Conservation (phyloP, 768 basidiomycete species). For the Plicaturopsis crispa region DNA sequence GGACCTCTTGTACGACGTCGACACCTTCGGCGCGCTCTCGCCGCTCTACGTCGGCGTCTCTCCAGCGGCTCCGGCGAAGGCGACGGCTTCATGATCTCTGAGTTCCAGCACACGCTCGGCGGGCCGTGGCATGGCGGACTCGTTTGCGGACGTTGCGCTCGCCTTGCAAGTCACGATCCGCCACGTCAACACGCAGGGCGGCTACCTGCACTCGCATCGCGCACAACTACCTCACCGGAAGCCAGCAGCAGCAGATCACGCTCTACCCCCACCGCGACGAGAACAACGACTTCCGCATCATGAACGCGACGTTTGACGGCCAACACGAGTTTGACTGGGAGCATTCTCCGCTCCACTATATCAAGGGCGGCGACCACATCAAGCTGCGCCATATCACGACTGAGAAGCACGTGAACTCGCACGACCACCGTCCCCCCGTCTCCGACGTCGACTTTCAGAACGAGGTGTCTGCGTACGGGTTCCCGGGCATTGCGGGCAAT, state of each 20-base stretch:
- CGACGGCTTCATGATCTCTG: slow-evolving; percentile 98
- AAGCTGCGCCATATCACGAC: slow-evolving; percentile 77
- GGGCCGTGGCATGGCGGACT: slow-evolving; percentile 91
- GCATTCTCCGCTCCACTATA: slow-evolving; percentile 46
- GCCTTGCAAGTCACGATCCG: slow-evolving; percentile 81
- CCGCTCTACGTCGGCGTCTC: slow-evolving; percentile 35
- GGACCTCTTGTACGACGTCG: neutral
- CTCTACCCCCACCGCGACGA: slow-evolving; percentile 97
- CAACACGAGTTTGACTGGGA: slow-evolving; percentile 39
- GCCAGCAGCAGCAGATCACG: slow-evolving; percentile 95
- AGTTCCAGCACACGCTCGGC: slow-evolving; percentile 92
- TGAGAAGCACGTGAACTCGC: slow-evolving; percentile 86
- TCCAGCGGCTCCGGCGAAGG: slow-evolving; percentile 90
- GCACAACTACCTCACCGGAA: slow-evolving; percentile 85
- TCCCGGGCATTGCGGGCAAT: slow-evolving; percentile 79
- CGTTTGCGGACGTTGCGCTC: slow-evolving; percentile 82
- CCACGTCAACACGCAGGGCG: slow-evolving; percentile 95
- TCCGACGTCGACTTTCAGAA: slow-evolving; percentile 99
- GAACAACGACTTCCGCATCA: slow-evolving; percentile 91
- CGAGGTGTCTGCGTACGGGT: slow-evolving; percentile 93
- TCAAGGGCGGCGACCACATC: slow-evolving; percentile 63
- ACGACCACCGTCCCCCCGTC: slow-evolving; percentile 90
- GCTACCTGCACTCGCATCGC: slow-evolving; percentile 96
- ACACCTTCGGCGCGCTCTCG: slow-evolving; percentile 19
- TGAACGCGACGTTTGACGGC: slow-evolving; percentile 58